These are phyloP conservation scores for Narthecium ossifragum DNA, from an alignment of 106 monocot genomes.

Conservation along the genomic window DNA sequence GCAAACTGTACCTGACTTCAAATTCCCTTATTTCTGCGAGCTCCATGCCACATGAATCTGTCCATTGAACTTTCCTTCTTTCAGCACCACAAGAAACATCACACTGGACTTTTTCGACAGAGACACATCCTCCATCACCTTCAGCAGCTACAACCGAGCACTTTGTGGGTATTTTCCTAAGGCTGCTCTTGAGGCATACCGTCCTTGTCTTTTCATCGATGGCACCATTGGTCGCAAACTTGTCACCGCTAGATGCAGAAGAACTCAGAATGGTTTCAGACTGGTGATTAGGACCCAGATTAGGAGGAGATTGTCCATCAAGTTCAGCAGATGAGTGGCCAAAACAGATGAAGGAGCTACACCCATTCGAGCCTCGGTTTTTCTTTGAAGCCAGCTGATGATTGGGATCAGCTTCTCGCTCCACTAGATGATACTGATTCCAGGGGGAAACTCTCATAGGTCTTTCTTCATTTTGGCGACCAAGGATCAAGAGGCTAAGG, in stretches of 20 bases:
- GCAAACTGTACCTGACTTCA: slow-evolving; percentile 58
- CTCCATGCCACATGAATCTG: slow-evolving; percentile 63
- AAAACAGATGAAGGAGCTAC: slow-evolving; percentile 69
- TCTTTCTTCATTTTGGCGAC: slow-evolving; percentile 67
- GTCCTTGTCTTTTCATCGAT: slow-evolving; percentile 30
- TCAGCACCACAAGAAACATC: slow-evolving; percentile 18
- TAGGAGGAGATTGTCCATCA: slow-evolving; percentile 30
- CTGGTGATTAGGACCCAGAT: slow-evolving; percentile 16
- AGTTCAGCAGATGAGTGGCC: slow-evolving; percentile 30
- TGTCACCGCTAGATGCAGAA: slow-evolving; percentile 22
- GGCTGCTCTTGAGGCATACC: slow-evolving; percentile 57
- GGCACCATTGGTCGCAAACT: slow-evolving; percentile 12
- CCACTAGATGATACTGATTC: slow-evolving; percentile 83
- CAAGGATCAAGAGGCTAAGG: slow-evolving; percentile 65
- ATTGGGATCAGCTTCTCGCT: slow-evolving; percentile 28
- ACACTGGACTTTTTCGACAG: slow-evolving; percentile 19
- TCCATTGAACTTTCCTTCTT: slow-evolving; percentile 80
- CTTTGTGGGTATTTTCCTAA: slow-evolving; percentile 38
- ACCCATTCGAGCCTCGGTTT: slow-evolving; percentile 26
- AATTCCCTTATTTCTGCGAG: slow-evolving; percentile 83
- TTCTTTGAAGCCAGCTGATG: slow-evolving; percentile 39
- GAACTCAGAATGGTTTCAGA: slow-evolving; percentile 18
- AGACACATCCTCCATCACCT: slow-evolving; percentile 24
- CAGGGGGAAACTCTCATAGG: slow-evolving; percentile 66
- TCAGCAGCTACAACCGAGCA: slow-evolving; percentile 14